Conservation (phyloP, 345 rosid species). For the Linum lewisii region DNA sequence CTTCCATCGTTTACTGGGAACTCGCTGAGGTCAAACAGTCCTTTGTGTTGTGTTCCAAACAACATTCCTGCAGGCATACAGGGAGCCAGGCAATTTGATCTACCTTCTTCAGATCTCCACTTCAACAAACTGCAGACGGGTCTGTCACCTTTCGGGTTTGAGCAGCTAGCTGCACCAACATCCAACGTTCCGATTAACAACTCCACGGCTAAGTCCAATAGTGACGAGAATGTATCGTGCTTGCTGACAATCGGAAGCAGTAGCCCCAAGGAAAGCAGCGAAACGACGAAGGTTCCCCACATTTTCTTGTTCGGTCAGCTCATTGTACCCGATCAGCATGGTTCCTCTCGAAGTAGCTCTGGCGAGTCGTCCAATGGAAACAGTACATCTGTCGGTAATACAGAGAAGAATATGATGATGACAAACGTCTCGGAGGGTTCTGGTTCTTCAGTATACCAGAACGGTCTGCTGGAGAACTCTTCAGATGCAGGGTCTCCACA, state of each 20-base stretch:
- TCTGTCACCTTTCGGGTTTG: constrained; percentile 34
- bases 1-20: constrained; percentile 57
- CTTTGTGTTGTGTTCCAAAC: constrained; percentile 54
- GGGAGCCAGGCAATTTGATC: constrained; percentile 99
- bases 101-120: constrained; percentile 56
- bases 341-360: constrained; percentile 53
- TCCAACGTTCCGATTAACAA: constrained; percentile 23
- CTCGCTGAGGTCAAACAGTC: constrained; percentile 47
- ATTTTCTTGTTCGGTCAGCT: constrained; percentile 77
- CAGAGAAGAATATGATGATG: constrained; percentile 26
- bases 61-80: constrained; percentile 94
- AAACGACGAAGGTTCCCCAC: constrained; percentile 43
- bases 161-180: constrained; percentile 27
- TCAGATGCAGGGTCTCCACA: constrained; percentile 60
- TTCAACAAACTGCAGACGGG: constrained; percentile 49
- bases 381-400: constrained; percentile 40
- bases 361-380: constrained; percentile 42
- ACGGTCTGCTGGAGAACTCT: constrained; percentile 37
- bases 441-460: constrained; percentile 37
- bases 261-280: constrained; percentile 29
- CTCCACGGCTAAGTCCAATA: constrained; percentile 19
- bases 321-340: constrained; percentile 55
- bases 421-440: constrained; percentile 49
- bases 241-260: constrained; percentile 52
- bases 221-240: constrained; percentile 40